phyloP scores from a whole-genome alignment of 768 basidiomycete species.

The Panellus pusillus region DNA sequence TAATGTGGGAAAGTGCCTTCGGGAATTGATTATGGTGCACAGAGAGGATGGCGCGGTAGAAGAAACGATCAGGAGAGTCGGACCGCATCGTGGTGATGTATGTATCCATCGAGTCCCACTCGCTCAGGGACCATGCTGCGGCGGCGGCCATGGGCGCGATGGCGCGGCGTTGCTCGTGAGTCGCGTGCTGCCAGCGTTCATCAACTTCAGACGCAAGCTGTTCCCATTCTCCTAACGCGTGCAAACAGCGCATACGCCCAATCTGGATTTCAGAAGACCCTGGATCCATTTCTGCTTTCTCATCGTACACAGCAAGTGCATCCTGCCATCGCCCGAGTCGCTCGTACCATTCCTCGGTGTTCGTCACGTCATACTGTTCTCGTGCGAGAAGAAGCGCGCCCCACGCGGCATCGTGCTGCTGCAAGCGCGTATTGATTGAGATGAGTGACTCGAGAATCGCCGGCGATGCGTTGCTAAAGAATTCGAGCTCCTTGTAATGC shows the following conservation, averaged over 20 bases:
- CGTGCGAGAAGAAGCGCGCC: slow-evolving; percentile 90
- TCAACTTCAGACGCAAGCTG: slow-evolving; percentile 83
- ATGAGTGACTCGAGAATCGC: slow-evolving; percentile 93
- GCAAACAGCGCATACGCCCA: slow-evolving; percentile 95
- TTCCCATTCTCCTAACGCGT: slow-evolving; percentile 98
- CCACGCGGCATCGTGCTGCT: slow-evolving; percentile 98
- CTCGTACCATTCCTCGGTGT: slow-evolving; percentile 99
- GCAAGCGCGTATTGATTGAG: slow-evolving; percentile 93
- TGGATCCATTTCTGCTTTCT: slow-evolving; percentile 72
- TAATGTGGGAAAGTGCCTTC: slow-evolving; percentile 87
- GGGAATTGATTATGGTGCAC: slow-evolving; percentile 97
- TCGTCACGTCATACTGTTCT: slow-evolving; percentile 86
- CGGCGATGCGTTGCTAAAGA: slow-evolving; percentile 89
- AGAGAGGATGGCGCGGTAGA: slow-evolving; percentile 93
- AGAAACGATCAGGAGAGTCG: slow-evolving; percentile 91
- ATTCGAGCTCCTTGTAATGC: slow-evolving; percentile 98
- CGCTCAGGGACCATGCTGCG: slow-evolving; percentile 93
- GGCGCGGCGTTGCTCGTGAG: slow-evolving; percentile 79
- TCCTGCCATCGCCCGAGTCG: slow-evolving; percentile 96
- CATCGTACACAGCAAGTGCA: slow-evolving; percentile 82
- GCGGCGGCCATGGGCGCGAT: slow-evolving; percentile 98
- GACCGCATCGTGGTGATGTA: slow-evolving; percentile 93
- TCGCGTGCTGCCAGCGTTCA: slow-evolving; percentile 83
- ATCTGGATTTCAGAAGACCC: slow-evolving; percentile 77
- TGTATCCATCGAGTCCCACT: slow-evolving; percentile 99